Base-by-base conservation (phyloP, 495 filamentous ascomycete species). In the Pseudoneurospora amorphoporcata region DNA sequence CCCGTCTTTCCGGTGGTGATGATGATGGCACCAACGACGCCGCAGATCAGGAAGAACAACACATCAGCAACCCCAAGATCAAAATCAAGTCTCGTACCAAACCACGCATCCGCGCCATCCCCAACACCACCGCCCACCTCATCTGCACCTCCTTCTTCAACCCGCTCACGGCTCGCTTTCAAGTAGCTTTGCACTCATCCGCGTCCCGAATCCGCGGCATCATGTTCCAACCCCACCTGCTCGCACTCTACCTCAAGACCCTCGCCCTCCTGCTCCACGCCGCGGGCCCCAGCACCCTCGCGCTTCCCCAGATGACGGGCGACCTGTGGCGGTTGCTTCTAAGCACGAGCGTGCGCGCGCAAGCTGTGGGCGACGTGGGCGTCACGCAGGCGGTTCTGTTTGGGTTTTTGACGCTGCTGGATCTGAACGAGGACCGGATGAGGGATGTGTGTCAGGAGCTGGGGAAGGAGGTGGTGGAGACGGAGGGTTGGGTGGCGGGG, bases 381-480 rank as follows among this genome's bases (percentile, higher is more conserved):
- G 84, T 97, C 14, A 86, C 92, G 9, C 87, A 92, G 58, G 91
- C 92, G 0, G 81, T 97, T 53, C 82, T 98, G 14, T 92, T 95
- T 69, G 87, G 88, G 3, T 89, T 97, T 70, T 82, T 97, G 39
- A 91, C 90, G n/a, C 72, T 97, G 32, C 81, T 98, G 12, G 93
- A 97, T 71, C 84, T 97, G n/a, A 97, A 97, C 72, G 88, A 90
- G 76, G 86, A 88, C 42, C 91, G 95, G 78, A 91, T 94, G 68
- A 87, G 90, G 47, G 85, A 86, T 39, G 83, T 96, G 8, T 94
- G 96, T 77, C 88, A 81, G 77, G 77, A 85, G 68, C 78, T 90
- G 71, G 84, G 88, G 38, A 82, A 81, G 37, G 83, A 87, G 71
- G 84, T 85, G 69, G 85, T 91, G 43, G 85, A 88, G 79, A 88